Conservation (phyloP, 805 yeast genomes). For the Monosporozyma siamensis region DNA sequence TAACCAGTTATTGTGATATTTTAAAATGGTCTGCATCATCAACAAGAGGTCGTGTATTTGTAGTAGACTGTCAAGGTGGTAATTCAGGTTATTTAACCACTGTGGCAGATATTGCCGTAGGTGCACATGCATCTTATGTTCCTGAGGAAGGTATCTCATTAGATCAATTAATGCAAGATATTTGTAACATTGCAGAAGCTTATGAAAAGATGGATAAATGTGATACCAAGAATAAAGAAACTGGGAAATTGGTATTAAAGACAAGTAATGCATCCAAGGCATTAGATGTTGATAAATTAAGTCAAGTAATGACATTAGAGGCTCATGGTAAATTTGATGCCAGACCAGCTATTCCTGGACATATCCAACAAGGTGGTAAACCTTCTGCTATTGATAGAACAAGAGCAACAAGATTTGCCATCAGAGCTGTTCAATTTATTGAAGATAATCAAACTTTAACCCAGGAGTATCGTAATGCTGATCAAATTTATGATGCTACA, state of each 20-base stretch:
- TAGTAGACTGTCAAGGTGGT: conserved; percentile 81
- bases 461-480: conserved; percentile 22
- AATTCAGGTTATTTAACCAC: conserved; percentile 73
- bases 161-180: conserved; percentile 54
- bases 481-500: conserved; percentile 18
- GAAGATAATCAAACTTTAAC: conserved; percentile 34
- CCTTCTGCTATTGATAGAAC: conserved; percentile 76
- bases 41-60: conserved; percentile 66
- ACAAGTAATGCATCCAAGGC: conserved; percentile 64
- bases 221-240: conserved; percentile 37
- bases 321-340: conserved; percentile 61
- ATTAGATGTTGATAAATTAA: conserved; percentile 53
- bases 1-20: conserved; percentile 65
- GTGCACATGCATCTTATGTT: conserved; percentile 65
- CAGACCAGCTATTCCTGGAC: conserved; percentile 79
- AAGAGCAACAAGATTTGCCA: conserved; percentile 61
- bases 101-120: conserved; percentile 55
- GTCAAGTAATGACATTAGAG: conserved; percentile 54
- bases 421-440: conserved; percentile 59
- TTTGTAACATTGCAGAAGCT: conserved; percentile 47
- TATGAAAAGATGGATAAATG: conserved; percentile 51
- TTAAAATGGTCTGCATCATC: conserved; percentile 73
- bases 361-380: conserved; percentile 74
- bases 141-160: conserved; percentile 64
- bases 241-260: conserved; percentile 58